Evolutionary conservation across 78 protist genomes (phyloP), one percentile per base, ranked within the genome.

Genomic region (Creolimax fragrantissima): DNA sequence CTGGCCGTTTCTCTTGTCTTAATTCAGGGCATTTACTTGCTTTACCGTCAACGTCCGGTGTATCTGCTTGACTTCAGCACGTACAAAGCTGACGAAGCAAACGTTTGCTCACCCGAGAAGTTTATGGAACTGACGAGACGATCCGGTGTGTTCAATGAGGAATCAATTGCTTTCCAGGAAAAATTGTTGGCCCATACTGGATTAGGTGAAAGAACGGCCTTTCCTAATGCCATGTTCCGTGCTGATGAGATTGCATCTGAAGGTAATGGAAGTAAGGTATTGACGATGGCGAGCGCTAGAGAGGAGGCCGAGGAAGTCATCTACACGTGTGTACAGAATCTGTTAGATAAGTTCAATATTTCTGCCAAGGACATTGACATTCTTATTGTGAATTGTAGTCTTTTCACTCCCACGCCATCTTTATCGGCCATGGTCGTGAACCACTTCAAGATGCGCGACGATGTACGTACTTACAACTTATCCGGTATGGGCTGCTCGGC

Each of bases 401-500:
- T 97, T 36, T 97, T 97, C 93, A 91, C 89, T 90, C 98, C 97
- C 58, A 96, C 97, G 3, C 97, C 97, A 42, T 95, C 97, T 3
- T 74, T 97, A 32, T 74, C 95, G 4, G 96, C 97, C 3, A 97
- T 95, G 96, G 83, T 92, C 45, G 37, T 90, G 89, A 94, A 94
- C 92, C 43, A 91, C 32, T 97, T 92, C 92, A 85, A 92, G 47
- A 93, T 96, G 95, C 86, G 95, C 6, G 43, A 37, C 32, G 93
- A 95, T 45, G 35, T 94, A 41, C 81, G 45, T 32, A 90, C 81
- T 84, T 97, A 94, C 93, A 95, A 95, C 85, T 88, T 97, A 39
- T 90, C 95, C 2, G 98, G 98, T 44, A 97, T 97, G 98, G 97
- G 97, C 36, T 96, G 97, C 93, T 84, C 94, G 5, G 97, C 96